Conservation (phyloP, 345 rosid species). For the Toxicodendron radicans region DNA sequence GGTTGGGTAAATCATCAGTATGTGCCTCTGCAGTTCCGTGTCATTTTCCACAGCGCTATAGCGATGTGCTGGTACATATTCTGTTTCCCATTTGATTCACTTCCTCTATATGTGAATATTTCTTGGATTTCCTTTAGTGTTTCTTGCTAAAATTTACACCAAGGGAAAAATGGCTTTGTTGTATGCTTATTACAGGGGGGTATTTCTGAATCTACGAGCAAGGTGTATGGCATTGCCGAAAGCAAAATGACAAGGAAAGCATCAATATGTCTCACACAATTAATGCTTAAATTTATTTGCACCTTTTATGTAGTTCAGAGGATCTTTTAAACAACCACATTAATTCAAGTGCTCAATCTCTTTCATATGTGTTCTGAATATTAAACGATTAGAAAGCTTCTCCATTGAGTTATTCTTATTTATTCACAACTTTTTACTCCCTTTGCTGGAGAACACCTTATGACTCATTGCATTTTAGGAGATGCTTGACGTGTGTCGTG, state of each 20-base stretch:
- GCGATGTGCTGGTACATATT: slow-evolving; percentile 70
- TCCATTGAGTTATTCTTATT: not conserved
- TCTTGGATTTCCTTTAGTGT: not conserved
- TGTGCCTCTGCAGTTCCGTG: slow-evolving; percentile 82
- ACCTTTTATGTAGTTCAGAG: not conserved
- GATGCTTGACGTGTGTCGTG: no score
- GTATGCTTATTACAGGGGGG: slow-evolving; percentile 63
- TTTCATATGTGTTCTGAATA: not conserved
- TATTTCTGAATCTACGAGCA: slow-evolving; percentile 76
- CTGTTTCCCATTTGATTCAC: not conserved
- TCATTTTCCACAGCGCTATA: slow-evolving; percentile 67
- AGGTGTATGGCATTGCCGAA: slow-evolving; percentile 60
- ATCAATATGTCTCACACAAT: not conserved
- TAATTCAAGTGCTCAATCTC: not conserved
- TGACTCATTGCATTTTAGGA: not conserved
- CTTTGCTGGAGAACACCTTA: not conserved
- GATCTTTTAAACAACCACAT: not conserved
- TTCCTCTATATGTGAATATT: not conserved
- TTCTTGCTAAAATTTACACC: not conserved
- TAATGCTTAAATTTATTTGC: not conserved
- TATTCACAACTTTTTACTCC: no score
- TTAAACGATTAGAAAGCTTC: not conserved
- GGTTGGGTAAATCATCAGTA: slow-evolving; percentile 92
- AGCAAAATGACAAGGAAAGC: slow-evolving; percentile 28
- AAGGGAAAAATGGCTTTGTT: not conserved